Evolutionary conservation across 2,329 filamentous ascomycete species (phyloP).

Genomic region (Exophiala aquamarina): DNA sequence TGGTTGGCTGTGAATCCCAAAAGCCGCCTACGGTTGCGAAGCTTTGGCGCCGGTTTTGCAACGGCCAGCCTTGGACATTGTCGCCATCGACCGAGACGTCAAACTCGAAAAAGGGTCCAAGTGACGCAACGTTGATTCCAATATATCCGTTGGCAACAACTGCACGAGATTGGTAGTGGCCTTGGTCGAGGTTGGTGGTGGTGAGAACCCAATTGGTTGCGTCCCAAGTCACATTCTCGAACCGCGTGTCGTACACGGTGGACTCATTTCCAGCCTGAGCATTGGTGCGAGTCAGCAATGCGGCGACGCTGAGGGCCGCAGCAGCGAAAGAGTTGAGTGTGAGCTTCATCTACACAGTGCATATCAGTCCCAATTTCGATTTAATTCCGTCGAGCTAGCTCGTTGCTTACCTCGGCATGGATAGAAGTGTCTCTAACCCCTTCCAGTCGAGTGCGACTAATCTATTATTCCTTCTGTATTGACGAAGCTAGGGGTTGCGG

Average conservation of each 20-base stretch:
- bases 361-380: too few species aligned
- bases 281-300: conserved; percentile 4
- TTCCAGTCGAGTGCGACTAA: too few species aligned
- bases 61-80: conserved; percentile 65
- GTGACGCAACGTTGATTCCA: conserved; percentile 63
- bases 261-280: conserved; percentile 20
- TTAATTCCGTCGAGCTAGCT: too few species aligned
- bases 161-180: conserved; percentile 61
- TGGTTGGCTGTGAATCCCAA: conserved; percentile 60
- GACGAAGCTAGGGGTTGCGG: too few species aligned
- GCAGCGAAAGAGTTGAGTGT: background rate
- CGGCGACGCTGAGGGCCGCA: conserved; percentile 3
- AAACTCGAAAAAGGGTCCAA: conserved; percentile 63
- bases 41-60: conserved; percentile 62
- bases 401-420: too few species aligned
- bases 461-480: too few species aligned
- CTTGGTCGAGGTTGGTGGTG: conserved; percentile 55
- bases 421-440: too few species aligned
- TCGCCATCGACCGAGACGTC: conserved; percentile 52
- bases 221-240: conserved; percentile 58
- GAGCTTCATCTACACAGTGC: conserved; percentile 7
- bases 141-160: conserved; percentile 65
- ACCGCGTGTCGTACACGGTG: conserved; percentile 48
- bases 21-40: conserved; percentile 70
- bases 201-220: conserved; percentile 57